Conservation (phyloP, 2,329 filamentous ascomycete species). For the Cytospora chrysosperma region DNA sequence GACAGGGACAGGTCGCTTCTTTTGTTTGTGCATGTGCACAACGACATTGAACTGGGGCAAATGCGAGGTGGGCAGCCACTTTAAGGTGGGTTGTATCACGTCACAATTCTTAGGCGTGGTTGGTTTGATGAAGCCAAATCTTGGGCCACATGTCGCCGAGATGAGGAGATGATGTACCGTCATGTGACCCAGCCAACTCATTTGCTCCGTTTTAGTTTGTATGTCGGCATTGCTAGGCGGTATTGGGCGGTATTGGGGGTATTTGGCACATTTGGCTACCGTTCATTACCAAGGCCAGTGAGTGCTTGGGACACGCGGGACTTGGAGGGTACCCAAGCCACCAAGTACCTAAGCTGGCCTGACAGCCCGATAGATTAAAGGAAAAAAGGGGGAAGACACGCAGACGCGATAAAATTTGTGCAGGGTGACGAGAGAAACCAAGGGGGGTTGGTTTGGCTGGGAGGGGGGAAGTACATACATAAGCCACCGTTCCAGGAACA, state of each 20-base stretch:
- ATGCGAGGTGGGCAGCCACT: neutral
- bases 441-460: too few species aligned
- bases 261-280: neutral
- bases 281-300: neutral
- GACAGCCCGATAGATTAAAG: conserved; percentile 13
- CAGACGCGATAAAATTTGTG: neutral
- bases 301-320: neutral
- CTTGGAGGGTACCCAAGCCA: too few species aligned
- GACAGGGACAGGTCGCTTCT: neutral
- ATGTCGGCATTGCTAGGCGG: neutral
- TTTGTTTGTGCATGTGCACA: neutral
- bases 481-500: neutral
- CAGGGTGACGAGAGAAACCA: neutral
- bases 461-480: too few species aligned
- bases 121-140: conserved; percentile 20
- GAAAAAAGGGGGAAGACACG: neutral
- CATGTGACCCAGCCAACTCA: neutral
- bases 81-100: neutral
- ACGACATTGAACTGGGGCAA: too few species aligned
- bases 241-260: neutral
- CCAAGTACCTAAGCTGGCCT: too few species aligned
- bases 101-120: conserved; percentile 11
- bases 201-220: neutral
- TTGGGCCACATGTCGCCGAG: conserved; percentile 6
- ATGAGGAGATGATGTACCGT: neutral